phyloP scores from a whole-genome alignment of 306 rosid species.

The Carpinus fangiana region DNA sequence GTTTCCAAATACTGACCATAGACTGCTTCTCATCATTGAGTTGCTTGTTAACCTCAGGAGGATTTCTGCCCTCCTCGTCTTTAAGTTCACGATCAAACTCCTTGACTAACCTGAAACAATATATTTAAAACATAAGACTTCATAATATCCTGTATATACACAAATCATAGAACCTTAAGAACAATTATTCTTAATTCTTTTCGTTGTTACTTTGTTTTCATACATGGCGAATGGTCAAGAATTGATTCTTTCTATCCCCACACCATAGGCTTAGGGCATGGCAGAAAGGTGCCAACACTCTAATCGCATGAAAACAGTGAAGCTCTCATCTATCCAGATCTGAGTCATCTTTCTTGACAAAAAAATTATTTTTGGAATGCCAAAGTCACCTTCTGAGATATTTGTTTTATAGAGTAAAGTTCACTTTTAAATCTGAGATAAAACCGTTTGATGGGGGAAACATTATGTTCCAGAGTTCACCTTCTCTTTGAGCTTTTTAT shows the following conservation, averaged over 20 bases:
- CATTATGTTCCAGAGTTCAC: conserved; percentile 14
- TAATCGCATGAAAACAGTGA: conserved; percentile 17
- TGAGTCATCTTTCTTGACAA: not conserved
- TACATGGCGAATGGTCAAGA: not conserved
- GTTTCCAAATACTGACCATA: conserved; percentile 56
- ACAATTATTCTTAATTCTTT: conserved; percentile 18
- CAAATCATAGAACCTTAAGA: conserved; percentile 13
- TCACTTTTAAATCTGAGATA: not conserved
- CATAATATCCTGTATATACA: conserved; percentile 12
- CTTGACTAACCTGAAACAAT: conserved; percentile 70
- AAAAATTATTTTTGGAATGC: not conserved
- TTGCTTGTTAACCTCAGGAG: conserved; percentile 90
- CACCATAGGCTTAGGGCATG: not conserved
- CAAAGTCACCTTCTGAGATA: not conserved
- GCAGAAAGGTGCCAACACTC: conserved; percentile 1
- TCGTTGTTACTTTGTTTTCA: conserved; percentile 8
- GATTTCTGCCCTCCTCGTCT: conserved; percentile 81
- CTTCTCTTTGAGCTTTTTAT: conserved; percentile 7
- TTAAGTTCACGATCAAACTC: conserved; percentile 93
- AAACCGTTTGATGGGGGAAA: not conserved
- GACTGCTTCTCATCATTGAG: conserved; percentile 97
- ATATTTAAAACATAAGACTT: conserved; percentile 15
- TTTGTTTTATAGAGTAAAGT: not conserved
- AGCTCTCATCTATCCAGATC: not conserved
- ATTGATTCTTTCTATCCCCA: not conserved